phyloP scores from a whole-genome alignment of 495 filamentous ascomycete genomes.

The Neurospora sp. region DNA sequence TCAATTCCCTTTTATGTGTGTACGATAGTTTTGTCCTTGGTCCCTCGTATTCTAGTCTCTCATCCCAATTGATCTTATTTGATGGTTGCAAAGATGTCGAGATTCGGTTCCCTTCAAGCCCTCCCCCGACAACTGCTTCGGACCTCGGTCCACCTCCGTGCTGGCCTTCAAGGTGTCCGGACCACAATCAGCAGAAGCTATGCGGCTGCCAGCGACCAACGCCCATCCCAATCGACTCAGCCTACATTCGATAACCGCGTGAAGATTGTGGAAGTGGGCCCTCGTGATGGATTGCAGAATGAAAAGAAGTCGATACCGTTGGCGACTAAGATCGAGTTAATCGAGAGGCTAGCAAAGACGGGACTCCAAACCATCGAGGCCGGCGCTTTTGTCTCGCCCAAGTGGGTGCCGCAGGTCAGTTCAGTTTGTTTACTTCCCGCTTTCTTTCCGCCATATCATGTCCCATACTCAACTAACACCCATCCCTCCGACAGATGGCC shows the following conservation, averaged over 20 bases:
- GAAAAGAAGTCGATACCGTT: conserved; percentile 77
- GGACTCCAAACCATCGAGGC: conserved; percentile 86
- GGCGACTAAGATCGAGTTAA: conserved; percentile 76
- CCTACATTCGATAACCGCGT: conserved; percentile 39
- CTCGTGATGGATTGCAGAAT: conserved; percentile 91
- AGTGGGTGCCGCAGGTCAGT: conserved; percentile 93
- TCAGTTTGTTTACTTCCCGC: background rate
- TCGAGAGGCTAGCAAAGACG: conserved; percentile 70
- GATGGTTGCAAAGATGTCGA: conserved; percentile 10
- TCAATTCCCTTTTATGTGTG: background rate
- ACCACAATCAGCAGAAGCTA: conserved; percentile 17
- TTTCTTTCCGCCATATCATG: background rate
- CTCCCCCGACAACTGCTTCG: conserved; percentile 1
- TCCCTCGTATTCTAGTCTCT: background rate
- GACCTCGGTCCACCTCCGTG: background rate
- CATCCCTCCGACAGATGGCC: conserved; percentile 60
- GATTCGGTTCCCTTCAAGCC: conserved; percentile 13
- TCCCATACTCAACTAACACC: background rate
- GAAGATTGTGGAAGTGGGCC: conserved; percentile 82
- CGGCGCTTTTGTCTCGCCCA: conserved; percentile 87
- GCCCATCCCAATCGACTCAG: conserved; percentile 6
- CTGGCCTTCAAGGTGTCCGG: background rate
- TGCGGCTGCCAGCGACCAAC: conserved; percentile 27
- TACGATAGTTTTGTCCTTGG: background rate
- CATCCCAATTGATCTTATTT: background rate